Evolutionary conservation across 495 filamentous ascomycete species (phyloP), one percentile per base, ranked within the genome.

Genomic region (Schizothecium vesticola): DNA sequence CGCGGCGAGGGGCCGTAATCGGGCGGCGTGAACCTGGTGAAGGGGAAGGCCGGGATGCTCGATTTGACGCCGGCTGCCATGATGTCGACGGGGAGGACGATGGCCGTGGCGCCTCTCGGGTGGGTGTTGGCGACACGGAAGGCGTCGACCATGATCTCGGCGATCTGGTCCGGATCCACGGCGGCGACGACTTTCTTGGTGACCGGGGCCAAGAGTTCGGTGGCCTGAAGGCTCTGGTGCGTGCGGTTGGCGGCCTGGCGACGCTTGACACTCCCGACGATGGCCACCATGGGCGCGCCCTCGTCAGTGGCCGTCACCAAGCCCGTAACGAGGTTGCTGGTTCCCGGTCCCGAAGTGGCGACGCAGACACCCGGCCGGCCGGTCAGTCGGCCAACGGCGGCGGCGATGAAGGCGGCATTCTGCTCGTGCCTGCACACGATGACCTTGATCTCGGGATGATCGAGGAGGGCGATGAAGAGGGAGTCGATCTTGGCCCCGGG

Each of bases 361-460:
- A 80, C 76, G 67, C 74, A 78, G 0, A 79, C 77, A 10, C 78
- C 78, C 3, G 77, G 78, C 0, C 68, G 66, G 22, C 74, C 78
- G 4, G 78, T 79, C 28, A 80, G 69, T 13, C 74, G 74, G 22
- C 78, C 78, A 11, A 75, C 63, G 11, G 76, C 78, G 10, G 77
- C 76, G 22, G 78, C 78, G 56, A 80, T 80, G 72, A 80, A 79
- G 26, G 77, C 76, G 19, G 78, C 78, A 67, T 80, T 80, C 58
- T 80, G 78, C 68, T 80, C 78, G 63, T 80, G 78, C 0, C 78
- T 70, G 61, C 77, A 79, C 11, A 80, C 75, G 10, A 80, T 63
- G 24, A 80, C 69, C 63, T 73, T 73, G 69, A 81, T 78, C 59
- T 74, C 71, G 10, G 74, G 74, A 69, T 80, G 78, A 70, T 80